These are phyloP conservation scores for Syzygium oleosum DNA, from an alignment of 345 rosid genomes.

Conservation along the genomic window DNA sequence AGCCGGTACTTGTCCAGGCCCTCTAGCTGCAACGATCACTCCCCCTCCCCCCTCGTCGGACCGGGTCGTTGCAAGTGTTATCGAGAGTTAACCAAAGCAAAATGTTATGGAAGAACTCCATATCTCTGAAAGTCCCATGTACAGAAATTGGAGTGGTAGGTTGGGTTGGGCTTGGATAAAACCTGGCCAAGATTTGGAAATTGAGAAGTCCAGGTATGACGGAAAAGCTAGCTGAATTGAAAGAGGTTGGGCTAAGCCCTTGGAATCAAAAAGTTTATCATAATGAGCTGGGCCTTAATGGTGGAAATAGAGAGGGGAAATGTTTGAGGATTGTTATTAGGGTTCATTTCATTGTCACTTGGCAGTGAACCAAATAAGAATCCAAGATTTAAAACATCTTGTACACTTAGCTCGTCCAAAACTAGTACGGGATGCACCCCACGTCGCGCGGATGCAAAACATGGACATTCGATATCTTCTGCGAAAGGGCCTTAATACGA, in stretches of 20 bases:
- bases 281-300: neutral
- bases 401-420: neutral
- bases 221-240: neutral
- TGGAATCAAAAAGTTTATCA: neutral
- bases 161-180: neutral
- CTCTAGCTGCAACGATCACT: no score
- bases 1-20: no score
- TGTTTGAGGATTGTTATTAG: neutral
- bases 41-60: no score
- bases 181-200: neutral
- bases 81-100: neutral
- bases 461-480: neutral
- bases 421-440: neutral
- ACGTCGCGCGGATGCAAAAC: neutral
- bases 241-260: neutral
- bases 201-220: neutral
- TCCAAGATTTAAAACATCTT: neutral
- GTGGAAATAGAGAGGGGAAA: neutral
- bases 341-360: neutral
- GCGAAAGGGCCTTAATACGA: neutral
- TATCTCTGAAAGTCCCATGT: neutral
- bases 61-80: neutral
- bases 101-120: neutral
- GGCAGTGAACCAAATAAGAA: neutral
- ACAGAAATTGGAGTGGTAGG: neutral